Evolutionary conservation across 805 yeast species (phyloP).

Genomic region (Myxozyma vanderwaltii): DNA sequence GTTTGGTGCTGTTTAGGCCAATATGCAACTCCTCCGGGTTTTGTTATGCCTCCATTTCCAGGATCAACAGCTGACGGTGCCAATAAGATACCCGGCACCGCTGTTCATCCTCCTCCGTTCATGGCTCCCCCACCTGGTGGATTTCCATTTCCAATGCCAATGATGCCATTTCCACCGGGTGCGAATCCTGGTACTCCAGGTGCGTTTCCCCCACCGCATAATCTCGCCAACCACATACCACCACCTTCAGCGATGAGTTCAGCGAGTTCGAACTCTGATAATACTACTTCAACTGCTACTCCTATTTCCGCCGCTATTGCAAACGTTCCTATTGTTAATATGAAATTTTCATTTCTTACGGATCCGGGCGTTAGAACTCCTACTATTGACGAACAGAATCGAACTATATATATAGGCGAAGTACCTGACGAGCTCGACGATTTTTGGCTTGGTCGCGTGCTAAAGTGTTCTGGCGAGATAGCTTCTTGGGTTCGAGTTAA

Average conservation of each 20-base stretch:
- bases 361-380: conserved; percentile 27
- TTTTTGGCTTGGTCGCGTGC: conserved; percentile 31
- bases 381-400: conserved; percentile 24
- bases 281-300: not conserved
- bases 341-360: conserved; percentile 6
- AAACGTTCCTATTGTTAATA: not conserved
- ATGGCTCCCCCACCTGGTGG: conserved; percentile 13
- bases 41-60: conserved; percentile 2
- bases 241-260: conserved; percentile 1
- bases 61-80: conserved; percentile 3
- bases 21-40: conserved; percentile 4
- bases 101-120: conserved; percentile 10
- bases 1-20: not conserved
- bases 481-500: conserved; percentile 26
- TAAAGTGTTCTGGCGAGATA: conserved; percentile 15
- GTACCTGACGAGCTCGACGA: conserved; percentile 32
- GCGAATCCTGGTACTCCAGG: conserved; percentile 3
- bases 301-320: not conserved
- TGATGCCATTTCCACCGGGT: conserved; percentile 12
- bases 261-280: not conserved
- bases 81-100: conserved; percentile 11
- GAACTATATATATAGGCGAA: conserved; percentile 20
- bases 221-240: not conserved
- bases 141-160: conserved; percentile 14
- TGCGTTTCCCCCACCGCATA: conserved; percentile 11